Conservation (phyloP, 2,329 filamentous ascomycete species). For the Aschersonia sp. region DNA sequence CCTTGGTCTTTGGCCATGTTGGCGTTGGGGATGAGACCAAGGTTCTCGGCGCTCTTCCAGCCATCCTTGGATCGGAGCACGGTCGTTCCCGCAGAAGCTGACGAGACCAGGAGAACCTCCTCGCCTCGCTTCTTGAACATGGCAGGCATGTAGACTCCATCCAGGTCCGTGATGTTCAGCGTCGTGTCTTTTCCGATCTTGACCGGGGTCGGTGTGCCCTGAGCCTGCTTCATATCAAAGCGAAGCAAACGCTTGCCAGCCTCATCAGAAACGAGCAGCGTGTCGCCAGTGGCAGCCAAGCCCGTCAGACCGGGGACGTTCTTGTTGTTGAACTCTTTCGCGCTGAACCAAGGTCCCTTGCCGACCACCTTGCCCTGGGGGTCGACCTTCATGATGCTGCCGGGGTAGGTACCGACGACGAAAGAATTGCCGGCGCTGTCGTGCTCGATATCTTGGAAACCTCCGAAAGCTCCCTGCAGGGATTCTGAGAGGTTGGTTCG, state of each 20-base stretch:
- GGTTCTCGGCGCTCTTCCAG: conserved; percentile 20
- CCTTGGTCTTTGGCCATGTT: conserved; percentile 3
- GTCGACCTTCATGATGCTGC: conserved; percentile 13
- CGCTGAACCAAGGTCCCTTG: too few relatives aligned
- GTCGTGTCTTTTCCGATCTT: neutral
- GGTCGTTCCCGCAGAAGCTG: conserved; percentile 16
- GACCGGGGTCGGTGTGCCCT: neutral
- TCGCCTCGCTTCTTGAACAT: conserved; percentile 12
- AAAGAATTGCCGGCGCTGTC: conserved; percentile 20
- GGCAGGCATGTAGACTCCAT: conserved; percentile 19
- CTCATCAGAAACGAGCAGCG: conserved; percentile 17
- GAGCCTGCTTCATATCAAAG: conserved; percentile 14
- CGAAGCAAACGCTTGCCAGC: conserved; percentile 17
- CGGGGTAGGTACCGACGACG: conserved; percentile 21
- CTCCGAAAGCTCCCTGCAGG: conserved; percentile 14
- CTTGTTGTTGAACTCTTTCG: conserved; percentile 10
- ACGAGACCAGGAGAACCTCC: conserved; percentile 17
- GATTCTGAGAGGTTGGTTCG: conserved; percentile 16
- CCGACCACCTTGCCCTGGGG: too few relatives aligned
- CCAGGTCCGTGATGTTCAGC: conserved; percentile 2
- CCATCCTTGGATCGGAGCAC: conserved; percentile 19
- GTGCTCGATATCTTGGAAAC: conserved; percentile 23
- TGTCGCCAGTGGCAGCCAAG: conserved; percentile 4
- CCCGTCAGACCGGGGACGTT: conserved; percentile 5
- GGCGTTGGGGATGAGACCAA: conserved; percentile 17